Percentiles rank a stretch among this genome's conserved stretches.
Conservation (phyloP, 2,329 filamentous ascomycete genomes). For the Fusarium sp. region DNA sequence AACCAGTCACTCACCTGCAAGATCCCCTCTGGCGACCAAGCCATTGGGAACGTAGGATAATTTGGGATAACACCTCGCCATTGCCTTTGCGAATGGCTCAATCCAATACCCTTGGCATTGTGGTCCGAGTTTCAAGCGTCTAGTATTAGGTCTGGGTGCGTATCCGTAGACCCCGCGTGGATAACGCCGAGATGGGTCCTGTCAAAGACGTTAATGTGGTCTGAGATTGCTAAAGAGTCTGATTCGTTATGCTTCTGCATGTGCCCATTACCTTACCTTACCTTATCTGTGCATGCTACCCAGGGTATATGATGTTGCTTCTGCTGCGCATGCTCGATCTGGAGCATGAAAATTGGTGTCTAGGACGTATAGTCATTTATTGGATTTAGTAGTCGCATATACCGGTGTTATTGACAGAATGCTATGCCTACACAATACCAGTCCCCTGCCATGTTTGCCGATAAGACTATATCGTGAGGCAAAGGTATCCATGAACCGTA, state of each 20-base stretch:
- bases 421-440: not conserved
- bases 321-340: slow-evolving; percentile 8
- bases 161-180: slow-evolving; percentile 1
- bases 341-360: not conserved
- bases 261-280: not conserved
- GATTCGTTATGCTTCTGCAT: slow-evolving; percentile 5
- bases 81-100: not conserved
- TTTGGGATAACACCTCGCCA: not conserved
- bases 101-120: not conserved
- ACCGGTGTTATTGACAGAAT: not conserved
- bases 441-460: not conserved
- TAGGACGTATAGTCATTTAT: not conserved
- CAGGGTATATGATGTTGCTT: not conserved
- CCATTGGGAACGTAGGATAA: not conserved
- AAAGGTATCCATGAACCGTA: not conserved
- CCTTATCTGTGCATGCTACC: not conserved
- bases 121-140: not conserved
- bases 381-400: not conserved
- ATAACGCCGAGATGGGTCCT: slow-evolving; percentile 21
- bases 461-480: not conserved
- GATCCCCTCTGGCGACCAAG: not conserved
- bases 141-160: not conserved
- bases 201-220: slow-evolving; percentile 19
- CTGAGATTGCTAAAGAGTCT: slow-evolving; percentile 12
- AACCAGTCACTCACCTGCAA: not conserved